These are phyloP conservation scores for Melastoma malabathricum DNA, from an alignment of 345 rosid genomes.

Conservation along the genomic window DNA sequence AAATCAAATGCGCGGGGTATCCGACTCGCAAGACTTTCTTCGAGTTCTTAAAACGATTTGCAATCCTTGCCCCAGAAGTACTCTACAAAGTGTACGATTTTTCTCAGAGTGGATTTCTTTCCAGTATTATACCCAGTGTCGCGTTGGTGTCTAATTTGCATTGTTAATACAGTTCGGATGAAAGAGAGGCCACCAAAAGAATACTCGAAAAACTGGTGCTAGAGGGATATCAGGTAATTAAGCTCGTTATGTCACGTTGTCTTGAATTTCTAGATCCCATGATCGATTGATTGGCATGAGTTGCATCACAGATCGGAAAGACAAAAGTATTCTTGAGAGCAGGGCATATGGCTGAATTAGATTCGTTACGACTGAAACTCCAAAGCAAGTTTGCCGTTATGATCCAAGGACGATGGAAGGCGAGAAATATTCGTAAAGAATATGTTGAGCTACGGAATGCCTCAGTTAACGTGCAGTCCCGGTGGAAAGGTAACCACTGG, in stretches of 20 bases:
- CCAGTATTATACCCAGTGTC: too few species aligned
- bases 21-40: constrained; percentile 58
- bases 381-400: constrained; percentile 47
- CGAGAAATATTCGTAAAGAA: constrained; percentile 29
- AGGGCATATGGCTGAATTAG: constrained; percentile 72
- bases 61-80: constrained; percentile 58
- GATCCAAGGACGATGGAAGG: constrained; percentile 43
- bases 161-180: constrained; percentile 41
- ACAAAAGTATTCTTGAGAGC: constrained; percentile 65
- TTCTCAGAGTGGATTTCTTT: too few species aligned
- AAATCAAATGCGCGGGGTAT: constrained; percentile 78
- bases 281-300: constrained; percentile 7
- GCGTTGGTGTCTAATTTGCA: too few species aligned
- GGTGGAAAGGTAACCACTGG: constrained; percentile 50
- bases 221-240: background rate
- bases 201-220: constrained; percentile 39
- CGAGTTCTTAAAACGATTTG: constrained; percentile 53
- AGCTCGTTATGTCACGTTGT: too few species aligned
- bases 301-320: constrained; percentile 51
- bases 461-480: constrained; percentile 55
- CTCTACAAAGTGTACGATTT: constrained; percentile 37
- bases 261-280: too few species aligned
- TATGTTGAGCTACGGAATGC: constrained; percentile 28
- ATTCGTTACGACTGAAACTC: constrained; percentile 41
- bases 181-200: constrained; percentile 60